Base-by-base conservation (phyloP, 1,139 yeast species). In the Kodamaea plutei region DNA sequence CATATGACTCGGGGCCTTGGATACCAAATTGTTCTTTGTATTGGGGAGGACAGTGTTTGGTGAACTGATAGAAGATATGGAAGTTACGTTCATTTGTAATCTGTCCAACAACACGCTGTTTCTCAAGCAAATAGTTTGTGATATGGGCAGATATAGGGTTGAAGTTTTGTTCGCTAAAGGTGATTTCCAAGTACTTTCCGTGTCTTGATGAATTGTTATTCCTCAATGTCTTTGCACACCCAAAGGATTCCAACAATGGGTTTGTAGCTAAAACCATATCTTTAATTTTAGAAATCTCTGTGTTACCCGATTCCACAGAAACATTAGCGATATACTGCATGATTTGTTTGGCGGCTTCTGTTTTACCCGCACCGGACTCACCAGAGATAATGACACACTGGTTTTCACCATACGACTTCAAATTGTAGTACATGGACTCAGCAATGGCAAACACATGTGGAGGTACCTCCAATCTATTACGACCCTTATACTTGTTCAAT, bases 371-470 rank as follows among this genome's bases (percentile, higher is more conserved):
- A 39, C 99, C 99, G 1, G 96, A 87, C 57, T 93, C 99, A 32
- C 99, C 99, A 5, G 96, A 87, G 45, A 93, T 93, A 49, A 93
- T 93, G 24, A 93, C 98, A 72, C 98, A 91, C 58, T 93, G 98
- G 55, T 81, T 88, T 50, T 93, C 98, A 35, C 84, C 79, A 59
- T 93, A 93, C 1, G 95, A 83, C 60, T 89, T 89, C 79, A 93
- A 75, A 56, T 89, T 85, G 61, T 93, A 91, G 60, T 83, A 91
- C 95, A 93, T 89, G 22, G 94, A 66, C 59, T 93, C 99, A 12
- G 99, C 98, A 49, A 91, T 89, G 31, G 97, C 96, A 60, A 83
- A 93, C 25, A 93, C 98, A 62, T 93, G 99, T 6, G 99, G 99
- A n/a, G 97, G 95, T 20, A 84, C 95, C 58, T 93, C 99, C 40